A percentile compares a stretch with the other conserved stretches of the same genome.
Evolutionary conservation across 345 rosid genomes (phyloP).

Genomic region (Syzygium jambos): DNA sequence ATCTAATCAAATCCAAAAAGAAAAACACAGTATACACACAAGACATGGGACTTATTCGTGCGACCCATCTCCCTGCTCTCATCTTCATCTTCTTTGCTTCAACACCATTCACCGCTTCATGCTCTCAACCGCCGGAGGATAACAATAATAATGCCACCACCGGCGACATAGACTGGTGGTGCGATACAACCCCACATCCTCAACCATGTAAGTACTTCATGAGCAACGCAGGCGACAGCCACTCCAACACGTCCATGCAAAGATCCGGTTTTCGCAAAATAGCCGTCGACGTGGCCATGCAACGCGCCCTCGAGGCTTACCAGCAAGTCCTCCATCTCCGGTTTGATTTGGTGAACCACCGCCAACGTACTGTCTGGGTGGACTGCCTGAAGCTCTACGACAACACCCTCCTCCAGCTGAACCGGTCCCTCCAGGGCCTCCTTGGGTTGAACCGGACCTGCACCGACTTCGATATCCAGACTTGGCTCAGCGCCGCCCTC

Average conservation of each 20-base stretch:
- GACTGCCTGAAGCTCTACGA: slow-evolving; percentile 62
- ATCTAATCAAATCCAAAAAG: not conserved
- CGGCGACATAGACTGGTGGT: slow-evolving; percentile 47
- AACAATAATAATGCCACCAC: not conserved
- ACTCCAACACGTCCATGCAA: slow-evolving; percentile 15
- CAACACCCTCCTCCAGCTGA: slow-evolving; percentile 50
- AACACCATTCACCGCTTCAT: not conserved
- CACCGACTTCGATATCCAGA: slow-evolving; percentile 61
- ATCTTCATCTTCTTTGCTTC: not conserved
- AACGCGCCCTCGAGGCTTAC: slow-evolving; percentile 29
- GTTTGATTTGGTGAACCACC: slow-evolving; percentile 12
- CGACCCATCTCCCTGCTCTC: not conserved
- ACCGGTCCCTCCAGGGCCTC: slow-evolving; percentile 40
- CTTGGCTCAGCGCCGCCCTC: slow-evolving; percentile 83
- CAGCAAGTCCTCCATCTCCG: slow-evolving; percentile 14
- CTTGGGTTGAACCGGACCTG: slow-evolving; percentile 2
- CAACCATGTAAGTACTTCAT: slow-evolving; percentile 47
- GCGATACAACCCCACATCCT: slow-evolving; percentile 74
- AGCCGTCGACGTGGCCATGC: slow-evolving; percentile 40
- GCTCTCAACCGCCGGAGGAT: not conserved
- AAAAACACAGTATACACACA: not conserved
- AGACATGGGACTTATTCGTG: not conserved
- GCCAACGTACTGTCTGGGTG: slow-evolving; percentile 35
- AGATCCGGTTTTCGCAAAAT: slow-evolving; percentile 47
- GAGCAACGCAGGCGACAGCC: slow-evolving; percentile 1